These are phyloP conservation scores for Lichtheimia ornata DNA, from an alignment of 371 early-diverging fungal genomes.

Conservation along the genomic window DNA sequence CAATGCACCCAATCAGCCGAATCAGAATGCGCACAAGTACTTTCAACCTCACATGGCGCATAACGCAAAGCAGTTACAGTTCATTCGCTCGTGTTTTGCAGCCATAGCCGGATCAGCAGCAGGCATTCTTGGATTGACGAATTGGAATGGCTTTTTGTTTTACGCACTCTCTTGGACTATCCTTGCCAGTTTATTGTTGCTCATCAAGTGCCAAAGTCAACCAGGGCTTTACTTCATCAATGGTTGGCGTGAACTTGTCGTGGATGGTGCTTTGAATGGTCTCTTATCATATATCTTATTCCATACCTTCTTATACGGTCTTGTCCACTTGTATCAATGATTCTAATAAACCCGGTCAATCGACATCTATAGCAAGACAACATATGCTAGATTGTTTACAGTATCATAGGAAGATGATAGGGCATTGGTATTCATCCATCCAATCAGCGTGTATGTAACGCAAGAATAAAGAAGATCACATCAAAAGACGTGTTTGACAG, in stretches of 20 bases:
- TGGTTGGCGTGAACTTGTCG: conserved; percentile 53
- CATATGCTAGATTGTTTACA: no score
- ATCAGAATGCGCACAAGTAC: conserved; percentile 49
- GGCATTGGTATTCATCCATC: no score
- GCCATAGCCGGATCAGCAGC: conserved; percentile 80
- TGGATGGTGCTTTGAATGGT: conserved; percentile 72
- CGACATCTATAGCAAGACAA: no score
- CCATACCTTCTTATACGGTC: conserved; percentile 83
- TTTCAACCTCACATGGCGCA: conserved; percentile 60
- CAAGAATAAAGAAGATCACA: no score
- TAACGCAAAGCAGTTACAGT: conserved; percentile 69
- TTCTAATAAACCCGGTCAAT: background rate
- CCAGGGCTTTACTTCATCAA: conserved; percentile 52
- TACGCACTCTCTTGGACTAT: conserved; percentile 67
- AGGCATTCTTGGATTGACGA: conserved; percentile 75
- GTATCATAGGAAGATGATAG: no score
- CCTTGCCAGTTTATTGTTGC: conserved; percentile 52
- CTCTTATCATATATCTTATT: conserved; percentile 78
- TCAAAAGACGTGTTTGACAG: no score
- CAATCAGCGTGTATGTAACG: no score
- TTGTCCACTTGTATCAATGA: conserved; percentile 82
- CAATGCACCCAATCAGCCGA: conserved; percentile 20
- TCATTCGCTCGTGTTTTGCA: conserved; percentile 75
- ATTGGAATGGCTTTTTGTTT: conserved; percentile 74
- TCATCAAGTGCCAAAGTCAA: conserved; percentile 31